Conservation (phyloP, 2,329 filamentous ascomycete species). For the Monascus ruber region DNA sequence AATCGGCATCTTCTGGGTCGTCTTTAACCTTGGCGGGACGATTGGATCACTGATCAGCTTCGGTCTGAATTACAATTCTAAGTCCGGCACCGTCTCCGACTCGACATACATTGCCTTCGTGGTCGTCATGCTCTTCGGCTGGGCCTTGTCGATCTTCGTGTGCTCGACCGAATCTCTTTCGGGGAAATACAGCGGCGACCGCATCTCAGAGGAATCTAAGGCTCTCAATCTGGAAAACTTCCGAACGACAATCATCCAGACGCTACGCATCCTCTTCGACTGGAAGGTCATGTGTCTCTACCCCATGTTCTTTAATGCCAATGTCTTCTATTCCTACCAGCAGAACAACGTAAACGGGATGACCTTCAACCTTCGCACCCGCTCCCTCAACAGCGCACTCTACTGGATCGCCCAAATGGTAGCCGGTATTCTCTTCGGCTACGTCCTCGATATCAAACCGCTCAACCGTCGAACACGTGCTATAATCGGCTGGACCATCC, state of each 20-base stretch:
- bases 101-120: constrained; percentile 42
- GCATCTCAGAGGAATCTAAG: constrained; percentile 23
- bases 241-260: constrained; percentile 18
- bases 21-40: constrained; percentile 37
- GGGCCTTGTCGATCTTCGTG: constrained; percentile 37
- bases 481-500: constrained; percentile 34
- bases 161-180: constrained; percentile 27
- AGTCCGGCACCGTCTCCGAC: constrained; percentile 35
- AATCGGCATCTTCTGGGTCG: constrained; percentile 36
- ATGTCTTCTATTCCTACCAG: constrained; percentile 48
- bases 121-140: constrained; percentile 40
- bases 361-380: constrained; percentile 44
- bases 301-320: constrained; percentile 45
- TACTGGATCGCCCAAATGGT: constrained; percentile 49
- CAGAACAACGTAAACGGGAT: constrained; percentile 45
- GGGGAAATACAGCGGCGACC: constrained; percentile 25
- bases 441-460: constrained; percentile 28
- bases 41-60: constrained; percentile 36
- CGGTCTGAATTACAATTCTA: constrained; percentile 33
- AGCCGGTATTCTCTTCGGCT: constrained; percentile 36
- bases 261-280: constrained; percentile 26
- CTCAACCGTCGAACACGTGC: constrained; percentile 38
- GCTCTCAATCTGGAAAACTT: constrained; percentile 32
- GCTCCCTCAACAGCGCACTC: constrained; percentile 44
- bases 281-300: constrained; percentile 40